phyloP scores from a whole-genome alignment of 2,329 filamentous ascomycete genomes.

The Thelonectria discophora region DNA sequence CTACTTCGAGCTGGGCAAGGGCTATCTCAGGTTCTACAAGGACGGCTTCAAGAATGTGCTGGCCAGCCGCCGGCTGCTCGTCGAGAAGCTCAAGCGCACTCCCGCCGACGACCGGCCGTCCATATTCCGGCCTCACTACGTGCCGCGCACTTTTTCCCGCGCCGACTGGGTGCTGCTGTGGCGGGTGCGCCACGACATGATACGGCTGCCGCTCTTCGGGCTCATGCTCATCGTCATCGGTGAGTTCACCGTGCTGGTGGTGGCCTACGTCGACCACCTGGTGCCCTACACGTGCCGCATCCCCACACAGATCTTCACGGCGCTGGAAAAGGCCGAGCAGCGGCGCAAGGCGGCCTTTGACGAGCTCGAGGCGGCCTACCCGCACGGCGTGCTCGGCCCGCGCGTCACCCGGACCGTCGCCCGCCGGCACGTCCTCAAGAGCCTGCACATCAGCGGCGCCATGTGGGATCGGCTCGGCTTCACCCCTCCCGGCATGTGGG shows the following conservation, averaged over 20 bases:
- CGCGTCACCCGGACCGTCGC: slow-evolving; percentile 44
- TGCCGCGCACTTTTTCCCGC: slow-evolving; percentile 59
- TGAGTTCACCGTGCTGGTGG: slow-evolving; percentile 85
- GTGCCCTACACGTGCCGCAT: slow-evolving; percentile 87
- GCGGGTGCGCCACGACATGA: slow-evolving; percentile 75
- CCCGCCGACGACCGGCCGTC: slow-evolving; percentile 65
- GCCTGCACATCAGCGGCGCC: slow-evolving; percentile 55
- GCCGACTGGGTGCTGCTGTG: slow-evolving; percentile 75
- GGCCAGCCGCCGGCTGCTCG: slow-evolving; percentile 67
- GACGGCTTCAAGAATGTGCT: slow-evolving; percentile 79
- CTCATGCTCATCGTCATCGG: slow-evolving; percentile 80
- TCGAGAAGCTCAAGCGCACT: slow-evolving; percentile 51
- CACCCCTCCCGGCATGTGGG: slow-evolving; percentile 61
- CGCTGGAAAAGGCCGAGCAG: slow-evolving; percentile 64
- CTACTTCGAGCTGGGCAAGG: slow-evolving; percentile 72
- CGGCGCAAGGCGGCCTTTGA: slow-evolving; percentile 61
- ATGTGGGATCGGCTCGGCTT: slow-evolving; percentile 62
- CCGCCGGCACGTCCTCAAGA: slow-evolving; percentile 52
- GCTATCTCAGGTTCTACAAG: slow-evolving; percentile 89
- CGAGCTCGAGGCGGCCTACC: slow-evolving; percentile 46
- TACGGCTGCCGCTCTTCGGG: slow-evolving; percentile 81
- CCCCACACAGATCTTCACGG: slow-evolving; percentile 73
- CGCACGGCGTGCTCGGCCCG: slow-evolving; percentile 49
- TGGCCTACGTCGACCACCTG: slow-evolving; percentile 73
- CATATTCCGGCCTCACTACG: slow-evolving; percentile 46